phyloP scores from a whole-genome alignment of 225 moss, liverwort and hornwort species.

The Polytrichum commune region DNA sequence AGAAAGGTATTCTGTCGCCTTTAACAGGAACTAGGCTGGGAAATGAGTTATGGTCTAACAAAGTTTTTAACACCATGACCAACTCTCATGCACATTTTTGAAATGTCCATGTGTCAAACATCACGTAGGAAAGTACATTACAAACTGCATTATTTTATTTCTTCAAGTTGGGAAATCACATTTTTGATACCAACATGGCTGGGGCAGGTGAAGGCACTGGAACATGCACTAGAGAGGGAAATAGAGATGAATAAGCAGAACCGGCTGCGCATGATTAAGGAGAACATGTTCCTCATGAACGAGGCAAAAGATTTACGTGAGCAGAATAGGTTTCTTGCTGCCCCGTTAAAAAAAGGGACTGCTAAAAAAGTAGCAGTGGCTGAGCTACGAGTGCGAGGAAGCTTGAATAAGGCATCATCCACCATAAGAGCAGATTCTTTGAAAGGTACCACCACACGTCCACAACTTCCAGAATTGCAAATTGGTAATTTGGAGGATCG shows the following conservation, averaged over 20 bases:
- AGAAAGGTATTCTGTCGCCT: slow-evolving; percentile 39
- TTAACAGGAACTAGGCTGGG: neutral
- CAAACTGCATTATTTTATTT: neutral
- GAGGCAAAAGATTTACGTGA: slow-evolving; percentile 55
- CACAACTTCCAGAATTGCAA: slow-evolving; percentile 31
- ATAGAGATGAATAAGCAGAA: slow-evolving; percentile 56
- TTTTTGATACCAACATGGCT: neutral
- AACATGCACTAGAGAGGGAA: slow-evolving; percentile 53
- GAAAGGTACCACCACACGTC: slow-evolving; percentile 6
- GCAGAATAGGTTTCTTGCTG: slow-evolving; percentile 15
- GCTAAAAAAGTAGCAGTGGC: slow-evolving; percentile 4
- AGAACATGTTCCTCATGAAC: slow-evolving; percentile 59
- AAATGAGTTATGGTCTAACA: neutral
- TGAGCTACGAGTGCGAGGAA: neutral
- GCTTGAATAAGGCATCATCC: too few species aligned
- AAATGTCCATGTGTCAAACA: neutral
- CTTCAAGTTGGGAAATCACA: neutral
- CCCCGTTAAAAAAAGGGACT: slow-evolving; percentile 6
- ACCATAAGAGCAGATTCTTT: too few species aligned
- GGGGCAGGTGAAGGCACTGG: slow-evolving; percentile 60
- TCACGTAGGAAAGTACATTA: neutral
- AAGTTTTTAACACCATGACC: neutral
- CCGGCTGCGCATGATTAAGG: slow-evolving; percentile 63
- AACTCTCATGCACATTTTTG: too few species aligned
- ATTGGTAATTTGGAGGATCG: slow-evolving; percentile 8